Percentiles rank a stretch among this genome's conserved stretches.
Conservation (phyloP, 2,329 filamentous ascomycete species). For the Aspergillus pseudoterreus region DNA sequence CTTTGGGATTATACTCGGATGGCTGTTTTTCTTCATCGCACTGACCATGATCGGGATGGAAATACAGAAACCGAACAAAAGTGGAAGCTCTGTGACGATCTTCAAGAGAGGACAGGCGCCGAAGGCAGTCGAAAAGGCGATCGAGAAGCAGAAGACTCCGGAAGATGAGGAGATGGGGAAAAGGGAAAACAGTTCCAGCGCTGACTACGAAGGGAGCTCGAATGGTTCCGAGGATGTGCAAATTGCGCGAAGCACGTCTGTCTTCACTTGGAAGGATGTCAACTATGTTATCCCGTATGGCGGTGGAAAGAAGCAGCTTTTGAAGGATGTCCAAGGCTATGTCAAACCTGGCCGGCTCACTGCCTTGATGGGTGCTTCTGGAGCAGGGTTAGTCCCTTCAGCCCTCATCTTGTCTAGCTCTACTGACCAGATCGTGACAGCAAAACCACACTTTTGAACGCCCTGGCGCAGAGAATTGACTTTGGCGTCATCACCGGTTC, state of each 20-base stretch:
- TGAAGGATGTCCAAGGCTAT: slow-evolving; percentile 65
- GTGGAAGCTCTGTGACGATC: slow-evolving; percentile 75
- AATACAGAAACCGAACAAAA: slow-evolving; percentile 71
- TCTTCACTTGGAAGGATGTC: slow-evolving; percentile 84
- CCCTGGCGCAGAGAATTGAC: slow-evolving; percentile 43
- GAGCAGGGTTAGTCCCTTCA: slow-evolving; percentile 39
- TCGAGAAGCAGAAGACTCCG: slow-evolving; percentile 45
- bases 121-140: slow-evolving; percentile 53
- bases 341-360: slow-evolving; percentile 74
- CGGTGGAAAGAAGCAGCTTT: slow-evolving; percentile 43
- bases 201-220: slow-evolving; percentile 16
- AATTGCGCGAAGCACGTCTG: slow-evolving; percentile 61
- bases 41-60: slow-evolving; percentile 78
- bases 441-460: slow-evolving; percentile 48
- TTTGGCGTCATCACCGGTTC: slow-evolving; percentile 43
- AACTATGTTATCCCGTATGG: slow-evolving; percentile 62
- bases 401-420: too few species aligned
- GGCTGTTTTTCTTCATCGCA: slow-evolving; percentile 72
- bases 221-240: slow-evolving; percentile 33
- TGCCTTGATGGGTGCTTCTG: slow-evolving; percentile 76
- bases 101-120: slow-evolving; percentile 67
- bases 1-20: slow-evolving; percentile 72
- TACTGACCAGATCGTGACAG: slow-evolving; percentile 10
- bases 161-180: slow-evolving; percentile 51
- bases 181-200: slow-evolving; percentile 15